Evolutionary conservation across 768 basidiomycete species (phyloP).

Genomic region (Amanita pallidorosea): DNA sequence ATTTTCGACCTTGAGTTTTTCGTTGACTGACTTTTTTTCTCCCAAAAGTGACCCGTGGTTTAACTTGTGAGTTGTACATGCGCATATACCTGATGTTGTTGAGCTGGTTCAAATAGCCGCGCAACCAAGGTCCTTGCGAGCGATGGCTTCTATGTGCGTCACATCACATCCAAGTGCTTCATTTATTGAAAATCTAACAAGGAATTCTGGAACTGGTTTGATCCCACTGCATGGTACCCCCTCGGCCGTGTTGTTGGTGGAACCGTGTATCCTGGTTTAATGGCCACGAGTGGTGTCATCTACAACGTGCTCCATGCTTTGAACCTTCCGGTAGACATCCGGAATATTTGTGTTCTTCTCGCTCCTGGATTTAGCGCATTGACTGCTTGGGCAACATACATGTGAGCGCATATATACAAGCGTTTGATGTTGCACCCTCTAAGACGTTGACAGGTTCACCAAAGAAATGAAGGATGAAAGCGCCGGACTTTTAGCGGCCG

Average conservation of each 20-base stretch:
- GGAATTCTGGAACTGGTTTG: slow-evolving; percentile 99
- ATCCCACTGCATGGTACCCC: slow-evolving; percentile 99
- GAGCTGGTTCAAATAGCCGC: slow-evolving; percentile 43
- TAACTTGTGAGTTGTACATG: slow-evolving; percentile 70
- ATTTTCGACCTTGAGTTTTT: neutral
- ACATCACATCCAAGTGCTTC: slow-evolving; percentile 3
- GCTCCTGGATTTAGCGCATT: slow-evolving; percentile 96
- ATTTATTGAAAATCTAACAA: slow-evolving; percentile 18
- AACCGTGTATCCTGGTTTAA: slow-evolving; percentile 95
- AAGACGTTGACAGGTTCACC: slow-evolving; percentile 58
- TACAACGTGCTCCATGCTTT: slow-evolving; percentile 83
- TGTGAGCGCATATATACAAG: slow-evolving; percentile 39
- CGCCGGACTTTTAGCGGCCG: slow-evolving; percentile 93
- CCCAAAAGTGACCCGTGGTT: slow-evolving; percentile 89
- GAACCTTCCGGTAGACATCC: slow-evolving; percentile 93
- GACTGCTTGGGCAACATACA: slow-evolving; percentile 94
- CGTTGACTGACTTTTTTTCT: slow-evolving; percentile 8
- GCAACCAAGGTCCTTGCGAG: slow-evolving; percentile 86
- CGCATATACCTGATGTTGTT: slow-evolving; percentile 9
- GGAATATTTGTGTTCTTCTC: slow-evolving; percentile 92
- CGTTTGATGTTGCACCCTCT: neutral
- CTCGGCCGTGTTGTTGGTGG: slow-evolving; percentile 97
- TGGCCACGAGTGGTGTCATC: slow-evolving; percentile 97
- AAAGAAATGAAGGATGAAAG: slow-evolving; percentile 93
- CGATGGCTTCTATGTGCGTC: slow-evolving; percentile 87